Evolutionary conservation across 768 basidiomycete genomes (phyloP).

Genomic region (Serpula lacrymans): DNA sequence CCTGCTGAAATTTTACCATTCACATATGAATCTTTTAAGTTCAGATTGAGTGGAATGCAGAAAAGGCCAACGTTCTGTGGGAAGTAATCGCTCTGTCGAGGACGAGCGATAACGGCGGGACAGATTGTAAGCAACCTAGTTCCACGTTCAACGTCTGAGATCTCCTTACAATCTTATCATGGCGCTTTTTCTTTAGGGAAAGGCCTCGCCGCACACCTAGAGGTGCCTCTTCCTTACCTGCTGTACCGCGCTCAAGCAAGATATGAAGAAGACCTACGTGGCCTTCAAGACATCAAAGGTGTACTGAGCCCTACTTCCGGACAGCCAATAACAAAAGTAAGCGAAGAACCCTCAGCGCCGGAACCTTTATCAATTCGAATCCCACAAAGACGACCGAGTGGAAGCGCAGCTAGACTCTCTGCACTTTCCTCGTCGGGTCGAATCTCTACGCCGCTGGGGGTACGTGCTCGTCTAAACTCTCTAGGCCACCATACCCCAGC

Average conservation of each 20-base stretch:
- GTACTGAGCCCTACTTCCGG: conserved; percentile 45
- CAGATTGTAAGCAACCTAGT: conserved; percentile 62
- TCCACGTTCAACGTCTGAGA: neutral
- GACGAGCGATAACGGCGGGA: conserved; percentile 64
- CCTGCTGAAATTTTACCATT: conserved; percentile 7
- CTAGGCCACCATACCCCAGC: conserved; percentile 50
- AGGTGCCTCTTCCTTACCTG: conserved; percentile 81
- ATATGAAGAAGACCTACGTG: conserved; percentile 82
- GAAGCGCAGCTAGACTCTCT: conserved; percentile 22
- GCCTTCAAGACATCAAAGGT: conserved; percentile 68
- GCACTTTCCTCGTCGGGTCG: conserved; percentile 40
- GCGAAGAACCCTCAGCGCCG: too few relatives aligned
- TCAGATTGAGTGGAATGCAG: conserved; percentile 81
- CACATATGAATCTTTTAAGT: conserved; percentile 9
- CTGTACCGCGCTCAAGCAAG: conserved; percentile 80
- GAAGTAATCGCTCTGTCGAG: conserved; percentile 81
- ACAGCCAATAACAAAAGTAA: too few relatives aligned
- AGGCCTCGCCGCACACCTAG: conserved; percentile 72
- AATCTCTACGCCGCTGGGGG: conserved; percentile 53
- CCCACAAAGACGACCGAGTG: conserved; percentile 13
- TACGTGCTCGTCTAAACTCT: conserved; percentile 71
- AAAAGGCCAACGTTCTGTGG: conserved; percentile 85
- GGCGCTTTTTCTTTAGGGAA: conserved; percentile 55
- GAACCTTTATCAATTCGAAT: too few relatives aligned
- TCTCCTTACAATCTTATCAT: neutral